phyloP scores from a whole-genome alignment of 768 basidiomycete species.

The Tricholoma matsutake region DNA sequence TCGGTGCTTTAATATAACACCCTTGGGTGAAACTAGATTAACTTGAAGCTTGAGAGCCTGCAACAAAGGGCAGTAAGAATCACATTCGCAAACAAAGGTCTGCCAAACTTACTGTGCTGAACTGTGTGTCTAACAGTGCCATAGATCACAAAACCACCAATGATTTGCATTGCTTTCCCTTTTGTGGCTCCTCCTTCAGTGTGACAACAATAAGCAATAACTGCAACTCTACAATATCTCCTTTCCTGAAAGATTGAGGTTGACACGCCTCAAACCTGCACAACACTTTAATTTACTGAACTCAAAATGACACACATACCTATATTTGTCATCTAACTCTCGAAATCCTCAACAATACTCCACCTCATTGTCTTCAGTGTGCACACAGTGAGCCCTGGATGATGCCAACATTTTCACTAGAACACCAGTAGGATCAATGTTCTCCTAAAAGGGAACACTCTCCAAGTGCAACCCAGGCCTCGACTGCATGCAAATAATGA shows the following conservation, averaged over 20 bases:
- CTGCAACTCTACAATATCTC: slow-evolving; percentile 2
- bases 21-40: too few relatives aligned
- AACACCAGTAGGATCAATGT: not conserved
- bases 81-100: too few relatives aligned
- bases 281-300: not conserved
- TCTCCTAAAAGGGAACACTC: not conserved
- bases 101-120: not conserved
- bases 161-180: not conserved
- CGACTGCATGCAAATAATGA: not conserved
- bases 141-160: not conserved
- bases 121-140: too few relatives aligned
- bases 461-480: not conserved
- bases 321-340: not conserved
- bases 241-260: not conserved
- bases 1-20: too few relatives aligned
- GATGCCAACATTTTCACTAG: not conserved
- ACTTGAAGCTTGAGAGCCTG: too few relatives aligned
- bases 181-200: slow-evolving; percentile 6
- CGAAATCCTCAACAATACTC: not conserved
- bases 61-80: too few relatives aligned
- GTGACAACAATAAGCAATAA: not conserved
- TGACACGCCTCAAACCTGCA: not conserved
- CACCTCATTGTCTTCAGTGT: not conserved
- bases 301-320: not conserved
- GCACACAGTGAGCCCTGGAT: not conserved